Base-by-base conservation (phyloP, 257 asterid species). In the Ocimum tenuiflorum region DNA sequence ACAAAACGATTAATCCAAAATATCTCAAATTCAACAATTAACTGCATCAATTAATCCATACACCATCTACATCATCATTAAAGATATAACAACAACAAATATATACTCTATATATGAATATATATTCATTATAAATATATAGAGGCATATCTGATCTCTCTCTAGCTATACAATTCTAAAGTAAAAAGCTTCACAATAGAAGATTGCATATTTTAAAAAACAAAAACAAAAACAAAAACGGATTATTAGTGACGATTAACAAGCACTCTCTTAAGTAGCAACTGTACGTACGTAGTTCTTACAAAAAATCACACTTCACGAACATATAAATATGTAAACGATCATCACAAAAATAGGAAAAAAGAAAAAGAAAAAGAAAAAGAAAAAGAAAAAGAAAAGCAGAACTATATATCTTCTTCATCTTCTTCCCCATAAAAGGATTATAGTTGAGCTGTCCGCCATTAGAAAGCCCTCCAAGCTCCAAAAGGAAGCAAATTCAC, bases 91-190 rank as follows among this genome's bases (percentile, higher is more conserved):
- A 41, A 41, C 12, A 42, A 12, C 29, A 23, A 10, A 18, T 66
- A 29, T 20, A 29, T 11, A n/a, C n/a, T n/a, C n/a, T n/a, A 54
- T 18, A 42, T 15, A 39, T 60, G 42, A 2, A 43, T 53, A 42
- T 20, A 42, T 27, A 22, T 7, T n/a, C n/a, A n/a, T n/a, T n/a
- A 27, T 27, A 27, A 1, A 27, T 27, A 27, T 27, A 27, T 27
- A 4, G 31, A 4, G 31, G 33, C 56, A 14, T 64, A 60, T 60
- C n/a, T n/a, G n/a, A 23, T 60, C 58, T 71, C 70, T 66, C 68
- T 75, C 77, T 75, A 68, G 60, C 75, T 77, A 67, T 68, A 70
- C 76, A 61, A n/a, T 48, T 68, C 67, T 55, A 61, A n/a, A 23
- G 3, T n/a, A 36, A 38, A 64, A 35, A 57, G 29, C 39, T 56